Base-by-base conservation (phyloP, 2,329 filamentous ascomycete genomes). In the Lecanicillium sp. region DNA sequence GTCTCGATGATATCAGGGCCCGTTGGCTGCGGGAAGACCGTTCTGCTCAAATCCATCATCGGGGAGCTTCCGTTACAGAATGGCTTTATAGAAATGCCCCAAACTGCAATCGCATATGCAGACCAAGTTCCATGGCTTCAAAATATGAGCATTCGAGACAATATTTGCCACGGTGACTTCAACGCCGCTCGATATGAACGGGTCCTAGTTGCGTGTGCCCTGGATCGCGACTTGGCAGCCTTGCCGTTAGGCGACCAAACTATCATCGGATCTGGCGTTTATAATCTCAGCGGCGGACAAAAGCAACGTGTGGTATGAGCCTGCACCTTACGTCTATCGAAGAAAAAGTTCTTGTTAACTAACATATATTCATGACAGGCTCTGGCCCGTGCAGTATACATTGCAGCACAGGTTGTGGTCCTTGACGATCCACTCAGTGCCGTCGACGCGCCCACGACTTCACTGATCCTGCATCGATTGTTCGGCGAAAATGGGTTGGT, bases 361-460 rank as follows among this genome's bases (percentile, higher is more conserved):
- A 25, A 25, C 11, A 6, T 7, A 6, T 25, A 6, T 25, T 25
- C 11, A 7, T 25, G n/a, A 6, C 11, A 25, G 22, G 22, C 22
- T 25, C 70, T 96, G 37, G 89, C 89, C 29, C 75, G 89, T 57
- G 88, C 89, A 30, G 87, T 96, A 3, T 96, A 96, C 55, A 86
- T 88, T 39, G 77, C 88, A 49, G 85, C 87, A 13, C 87, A 94
- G 57, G 75, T 95, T 35, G 94, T 94, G 53, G 67, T 96, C n/a
- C 70, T 96, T 9, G 89, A 96, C 52, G 88, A 96, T 57, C 10
- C 22, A 25, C 11, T 25, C 7, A 25, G 22, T 11, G 6, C 22
- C 11, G 22, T 25, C 22, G 22, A 25, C 11, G 22, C 11, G 22
- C 29, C 15, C 5, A 50, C 48, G 3, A 40, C 44, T 6, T 31